Percentiles rank a stretch among this genome's conserved stretches.
These are phyloP conservation scores for Leccinum subgranulosum DNA, from an alignment of 768 basidiomycete genomes.

Conservation along the genomic window DNA sequence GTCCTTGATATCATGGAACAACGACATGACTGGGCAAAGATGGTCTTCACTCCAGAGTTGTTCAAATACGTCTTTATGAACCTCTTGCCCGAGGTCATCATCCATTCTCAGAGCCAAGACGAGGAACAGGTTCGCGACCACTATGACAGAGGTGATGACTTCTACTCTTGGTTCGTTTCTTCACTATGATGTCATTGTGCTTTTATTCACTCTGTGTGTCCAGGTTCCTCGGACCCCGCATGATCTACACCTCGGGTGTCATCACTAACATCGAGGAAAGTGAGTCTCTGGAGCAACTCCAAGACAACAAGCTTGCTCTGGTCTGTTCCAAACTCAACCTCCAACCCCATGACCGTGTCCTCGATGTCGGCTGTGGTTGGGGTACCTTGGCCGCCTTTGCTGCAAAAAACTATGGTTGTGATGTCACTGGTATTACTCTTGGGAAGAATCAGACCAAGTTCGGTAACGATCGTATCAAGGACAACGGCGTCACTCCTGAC, in stretches of 20 bases:
- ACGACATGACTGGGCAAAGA: constrained; percentile 93
- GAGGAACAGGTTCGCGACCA: constrained; percentile 94
- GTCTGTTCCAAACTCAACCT: constrained; percentile 95
- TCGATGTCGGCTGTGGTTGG: constrained; percentile 95
- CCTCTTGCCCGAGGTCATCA: constrained; percentile 90
- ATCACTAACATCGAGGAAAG: constrained; percentile 64
- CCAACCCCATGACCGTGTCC: constrained; percentile 76
- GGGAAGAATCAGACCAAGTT: constrained; percentile 89
- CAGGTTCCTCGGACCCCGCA: constrained; percentile 91
- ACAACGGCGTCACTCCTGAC: constrained; percentile 68
- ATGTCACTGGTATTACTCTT: constrained; percentile 94
- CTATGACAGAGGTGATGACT: constrained; percentile 97
- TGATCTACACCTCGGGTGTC: constrained; percentile 97
- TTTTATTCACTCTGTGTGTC: background rate
- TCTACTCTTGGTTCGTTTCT: constrained; percentile 69
- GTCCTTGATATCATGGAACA: constrained; percentile 91
- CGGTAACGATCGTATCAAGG: constrained; percentile 81
- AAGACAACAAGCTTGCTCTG: constrained; percentile 96
- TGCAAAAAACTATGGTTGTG: constrained; percentile 95
- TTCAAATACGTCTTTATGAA: constrained; percentile 91
- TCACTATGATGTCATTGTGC: background rate
- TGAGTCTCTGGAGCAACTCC: constrained; percentile 89
- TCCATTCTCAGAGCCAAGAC: constrained; percentile 89
- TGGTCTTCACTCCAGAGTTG: constrained; percentile 85
- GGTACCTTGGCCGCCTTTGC: constrained; percentile 94